phyloP scores from a whole-genome alignment of 139 green algal genomes.

The Astrephomene gubernaculifera region DNA sequence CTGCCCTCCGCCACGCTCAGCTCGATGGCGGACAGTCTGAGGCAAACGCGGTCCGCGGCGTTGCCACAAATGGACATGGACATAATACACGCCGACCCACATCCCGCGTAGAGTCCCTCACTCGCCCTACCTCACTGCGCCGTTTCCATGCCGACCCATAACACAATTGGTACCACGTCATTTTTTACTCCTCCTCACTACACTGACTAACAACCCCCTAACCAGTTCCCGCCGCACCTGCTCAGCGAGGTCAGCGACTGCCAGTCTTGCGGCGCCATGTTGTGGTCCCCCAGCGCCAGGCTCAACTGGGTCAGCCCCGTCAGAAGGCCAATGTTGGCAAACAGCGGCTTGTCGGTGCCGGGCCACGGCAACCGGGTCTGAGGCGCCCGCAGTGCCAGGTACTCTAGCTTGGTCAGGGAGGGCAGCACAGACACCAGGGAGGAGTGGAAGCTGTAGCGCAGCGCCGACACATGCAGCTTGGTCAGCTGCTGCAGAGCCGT shows the following conservation, averaged over 20 bases:
- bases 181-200: too few relatives aligned
- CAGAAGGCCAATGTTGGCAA: slow-evolving; percentile 27
- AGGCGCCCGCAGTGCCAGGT: slow-evolving; percentile 32
- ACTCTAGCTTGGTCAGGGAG: slow-evolving; percentile 34
- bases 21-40: slow-evolving; percentile 34
- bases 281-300: slow-evolving; percentile 42
- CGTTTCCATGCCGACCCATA: too few relatives aligned
- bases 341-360: slow-evolving; percentile 41
- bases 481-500: slow-evolving; percentile 33
- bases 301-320: slow-evolving; percentile 33
- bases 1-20: slow-evolving; percentile 38
- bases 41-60: too few relatives aligned
- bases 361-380: slow-evolving; percentile 43
- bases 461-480: slow-evolving; percentile 40
- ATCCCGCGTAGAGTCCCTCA: too few relatives aligned
- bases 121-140: too few relatives aligned
- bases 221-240: background rate
- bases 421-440: slow-evolving; percentile 36
- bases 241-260: slow-evolving; percentile 8
- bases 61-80: too few relatives aligned
- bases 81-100: too few relatives aligned
- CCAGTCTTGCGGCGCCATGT: slow-evolving; percentile 37
- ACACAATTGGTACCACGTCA: too few relatives aligned
- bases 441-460: slow-evolving; percentile 37
- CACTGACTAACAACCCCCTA: background rate